A percentile compares a stretch with the other conserved stretches of the same genome.
These are phyloP conservation scores for Phialophora expanda DNA, from an alignment of 2,329 filamentous ascomycete genomes.

Conservation along the genomic window DNA sequence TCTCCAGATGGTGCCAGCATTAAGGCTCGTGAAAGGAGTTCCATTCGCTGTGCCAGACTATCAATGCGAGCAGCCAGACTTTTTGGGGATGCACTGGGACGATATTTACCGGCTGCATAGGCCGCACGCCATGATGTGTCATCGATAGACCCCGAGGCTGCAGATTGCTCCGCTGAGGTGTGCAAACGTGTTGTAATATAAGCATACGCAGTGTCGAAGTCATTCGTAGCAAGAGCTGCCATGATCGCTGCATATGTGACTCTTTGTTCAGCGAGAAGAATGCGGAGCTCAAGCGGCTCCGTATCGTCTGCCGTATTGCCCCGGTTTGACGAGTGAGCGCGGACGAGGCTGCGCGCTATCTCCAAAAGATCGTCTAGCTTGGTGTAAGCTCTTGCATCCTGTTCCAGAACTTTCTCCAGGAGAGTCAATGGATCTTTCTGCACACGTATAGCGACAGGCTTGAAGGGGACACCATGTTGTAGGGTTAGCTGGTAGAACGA, in stretches of 20 bases:
- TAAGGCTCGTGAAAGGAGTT: constrained; percentile 66
- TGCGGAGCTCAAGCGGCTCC: constrained; percentile 30
- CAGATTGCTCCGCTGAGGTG: constrained; percentile 39
- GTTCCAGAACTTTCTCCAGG: constrained; percentile 64
- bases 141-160: constrained; percentile 48
- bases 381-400: constrained; percentile 66
- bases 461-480: constrained; percentile 68
- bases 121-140: constrained; percentile 69
- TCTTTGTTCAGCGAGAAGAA: constrained; percentile 51
- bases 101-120: constrained; percentile 65
- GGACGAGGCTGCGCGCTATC: constrained; percentile 65
- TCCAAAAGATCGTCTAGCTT: constrained; percentile 67
- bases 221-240: constrained; percentile 51
- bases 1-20: constrained; percentile 62
- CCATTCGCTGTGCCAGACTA: constrained; percentile 67
- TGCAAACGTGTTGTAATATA: constrained; percentile 66
- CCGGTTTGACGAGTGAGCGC: constrained; percentile 47
- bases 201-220: constrained; percentile 68
- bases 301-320: constrained; percentile 17
- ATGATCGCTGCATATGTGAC: constrained; percentile 55
- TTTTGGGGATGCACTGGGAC: constrained; percentile 44
- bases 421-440: constrained; percentile 64
- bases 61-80: constrained; percentile 54
- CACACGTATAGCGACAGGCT: constrained; percentile 69
- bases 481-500: constrained; percentile 69